Evolutionary conservation across 1,284 basidiomycete genomes (phyloP).

Genomic region (Neolentinus lepideus): DNA sequence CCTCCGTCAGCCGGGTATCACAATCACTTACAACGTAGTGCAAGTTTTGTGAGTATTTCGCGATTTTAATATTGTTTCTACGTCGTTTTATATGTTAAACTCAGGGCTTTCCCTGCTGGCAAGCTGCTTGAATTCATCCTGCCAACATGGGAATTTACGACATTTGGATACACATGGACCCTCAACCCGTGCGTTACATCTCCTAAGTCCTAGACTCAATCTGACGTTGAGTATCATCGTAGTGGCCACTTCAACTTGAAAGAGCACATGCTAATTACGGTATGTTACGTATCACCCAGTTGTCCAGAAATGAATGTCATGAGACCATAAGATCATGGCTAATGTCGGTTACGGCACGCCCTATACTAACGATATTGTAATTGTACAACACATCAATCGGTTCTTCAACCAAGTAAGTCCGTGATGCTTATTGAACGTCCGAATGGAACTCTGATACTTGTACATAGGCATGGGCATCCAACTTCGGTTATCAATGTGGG

Average conservation of each 20-base stretch:
- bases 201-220: background rate
- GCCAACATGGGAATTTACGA: conserved; percentile 12
- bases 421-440: conserved; percentile 14
- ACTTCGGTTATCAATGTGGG: conserved; percentile 30
- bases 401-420: conserved; percentile 16
- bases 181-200: conserved; percentile 19
- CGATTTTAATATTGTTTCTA: conserved; percentile 8
- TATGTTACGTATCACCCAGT: background rate
- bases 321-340: conserved; percentile 41
- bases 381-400: conserved; percentile 21
- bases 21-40: conserved; percentile 12
- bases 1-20: conserved; percentile 28
- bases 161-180: conserved; percentile 16
- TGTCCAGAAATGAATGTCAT: background rate
- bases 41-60: background rate
- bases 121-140: conserved; percentile 17
- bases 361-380: conserved; percentile 18
- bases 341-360: conserved; percentile 27
- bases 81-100: background rate
- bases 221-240: background rate
- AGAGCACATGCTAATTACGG: conserved; percentile 48
- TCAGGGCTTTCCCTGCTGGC: conserved; percentile 20
- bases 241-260: conserved; percentile 43
- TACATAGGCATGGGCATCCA: conserved; percentile 17
- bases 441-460: conserved; percentile 10